Evolutionary conservation across 192 early-diverging fungal species (phyloP).

Genomic region (Coemansia sp.): DNA sequence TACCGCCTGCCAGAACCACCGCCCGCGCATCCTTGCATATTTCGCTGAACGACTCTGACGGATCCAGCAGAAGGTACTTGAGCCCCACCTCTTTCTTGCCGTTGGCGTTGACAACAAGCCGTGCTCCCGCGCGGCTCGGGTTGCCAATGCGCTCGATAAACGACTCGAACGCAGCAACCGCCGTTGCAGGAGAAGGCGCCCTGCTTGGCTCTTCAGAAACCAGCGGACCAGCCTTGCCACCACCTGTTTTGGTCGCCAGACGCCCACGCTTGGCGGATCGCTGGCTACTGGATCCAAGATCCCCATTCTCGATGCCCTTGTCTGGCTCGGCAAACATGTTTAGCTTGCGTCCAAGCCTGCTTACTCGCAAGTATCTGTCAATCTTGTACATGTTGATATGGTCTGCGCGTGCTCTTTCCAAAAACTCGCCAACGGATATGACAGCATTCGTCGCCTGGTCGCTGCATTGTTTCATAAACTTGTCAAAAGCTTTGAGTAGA

Average conservation of each 20-base stretch:
- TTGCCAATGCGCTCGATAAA: conserved; percentile 43
- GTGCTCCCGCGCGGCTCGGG: conserved; percentile 32
- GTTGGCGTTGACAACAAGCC: conserved; percentile 22
- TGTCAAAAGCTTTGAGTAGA: conserved; percentile 59
- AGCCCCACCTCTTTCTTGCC: conserved; percentile 31
- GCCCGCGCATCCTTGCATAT: conserved; percentile 79
- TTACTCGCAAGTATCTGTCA: conserved; percentile 64
- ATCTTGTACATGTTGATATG: conserved; percentile 85
- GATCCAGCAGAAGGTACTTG: conserved; percentile 87
- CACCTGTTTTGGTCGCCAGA: neutral
- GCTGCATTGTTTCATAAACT: conserved; percentile 39
- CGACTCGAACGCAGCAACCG: conserved; percentile 34
- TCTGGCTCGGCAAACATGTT: conserved; percentile 49
- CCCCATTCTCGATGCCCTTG: neutral
- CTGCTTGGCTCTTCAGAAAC: too few species aligned
- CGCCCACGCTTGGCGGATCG: neutral
- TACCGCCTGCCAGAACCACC: conserved; percentile 89
- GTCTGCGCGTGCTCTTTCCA: conserved; percentile 67
- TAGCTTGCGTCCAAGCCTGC: conserved; percentile 62
- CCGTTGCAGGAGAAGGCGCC: conserved; percentile 23
- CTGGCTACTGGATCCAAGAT: too few species aligned
- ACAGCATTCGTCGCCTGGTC: conserved; percentile 20
- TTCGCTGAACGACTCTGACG: conserved; percentile 73
- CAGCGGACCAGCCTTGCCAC: neutral
- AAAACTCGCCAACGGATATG: conserved; percentile 67